Conservation (phyloP, 176 grass and related monocot genomes). For the Hyparrhenia diplandra region DNA sequence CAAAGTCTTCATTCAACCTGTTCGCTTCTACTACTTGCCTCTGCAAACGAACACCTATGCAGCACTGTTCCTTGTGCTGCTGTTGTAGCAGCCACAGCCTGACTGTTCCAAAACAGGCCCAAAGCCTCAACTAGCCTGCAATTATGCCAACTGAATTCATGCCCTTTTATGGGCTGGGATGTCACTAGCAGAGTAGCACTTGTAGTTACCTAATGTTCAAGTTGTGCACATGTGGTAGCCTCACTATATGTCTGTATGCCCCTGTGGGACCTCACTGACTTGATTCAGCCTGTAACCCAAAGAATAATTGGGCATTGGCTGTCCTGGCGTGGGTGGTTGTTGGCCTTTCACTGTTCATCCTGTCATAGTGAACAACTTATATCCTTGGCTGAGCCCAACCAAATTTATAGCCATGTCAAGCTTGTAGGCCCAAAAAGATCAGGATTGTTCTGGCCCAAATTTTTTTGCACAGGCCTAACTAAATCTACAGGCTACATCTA, state of each 20-base stretch:
- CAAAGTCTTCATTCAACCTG: neutral
- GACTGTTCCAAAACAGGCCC: neutral
- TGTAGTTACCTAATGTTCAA: neutral
- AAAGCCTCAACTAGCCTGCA: neutral
- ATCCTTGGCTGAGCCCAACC: neutral
- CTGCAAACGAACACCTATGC: neutral
- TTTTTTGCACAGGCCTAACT: neutral
- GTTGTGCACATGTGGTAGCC: neutral
- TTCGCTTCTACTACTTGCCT: neutral
- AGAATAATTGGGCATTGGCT: constrained; percentile 4
- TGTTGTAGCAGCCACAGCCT: neutral
- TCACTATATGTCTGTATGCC: neutral
- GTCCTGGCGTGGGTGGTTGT: neutral
- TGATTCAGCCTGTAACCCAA: constrained; percentile 15
- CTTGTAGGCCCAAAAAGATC: neutral
- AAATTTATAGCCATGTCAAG: constrained; percentile 12
- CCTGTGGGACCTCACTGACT: neutral
- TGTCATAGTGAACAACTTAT: neutral
- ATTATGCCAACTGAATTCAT: neutral
- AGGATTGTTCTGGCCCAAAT: constrained; percentile 7
- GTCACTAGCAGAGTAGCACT: neutral
- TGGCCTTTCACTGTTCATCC: constrained; percentile 17
- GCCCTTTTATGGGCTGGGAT: neutral
- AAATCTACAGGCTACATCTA: neutral
- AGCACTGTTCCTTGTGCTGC: neutral